Conservation (phyloP, 176 grass and related monocot species). For the Aechmea fasciata region DNA sequence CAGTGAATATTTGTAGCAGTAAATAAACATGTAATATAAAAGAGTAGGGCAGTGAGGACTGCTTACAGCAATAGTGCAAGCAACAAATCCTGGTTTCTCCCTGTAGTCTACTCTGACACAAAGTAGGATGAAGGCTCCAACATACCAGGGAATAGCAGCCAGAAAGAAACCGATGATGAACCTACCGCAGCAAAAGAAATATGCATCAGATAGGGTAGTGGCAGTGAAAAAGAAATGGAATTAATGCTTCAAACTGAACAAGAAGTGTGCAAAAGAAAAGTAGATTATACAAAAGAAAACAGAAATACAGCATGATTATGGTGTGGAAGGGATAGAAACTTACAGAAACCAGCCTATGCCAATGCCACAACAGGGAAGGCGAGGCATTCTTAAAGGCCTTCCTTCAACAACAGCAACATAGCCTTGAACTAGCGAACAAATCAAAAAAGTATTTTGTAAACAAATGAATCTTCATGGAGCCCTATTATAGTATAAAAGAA, state of each 20-base stretch:
- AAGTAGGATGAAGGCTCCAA: conserved; percentile 83
- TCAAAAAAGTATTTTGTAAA: not conserved
- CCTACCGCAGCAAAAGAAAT: conserved; percentile 35
- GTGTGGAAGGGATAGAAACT: conserved; percentile 20
- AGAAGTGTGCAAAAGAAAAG: not conserved
- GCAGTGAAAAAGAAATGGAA: conserved; percentile 10
- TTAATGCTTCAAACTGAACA: conserved; percentile 16
- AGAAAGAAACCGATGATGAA: conserved; percentile 88
- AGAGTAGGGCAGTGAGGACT: not conserved
- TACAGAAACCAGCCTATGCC: conserved; percentile 92
- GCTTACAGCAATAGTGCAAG: conserved; percentile 95
- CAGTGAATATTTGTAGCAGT: not conserved
- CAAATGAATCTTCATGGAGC: not conserved
- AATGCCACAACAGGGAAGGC: conserved; percentile 76
- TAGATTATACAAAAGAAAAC: not conserved
- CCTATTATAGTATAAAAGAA: too few relatives aligned
- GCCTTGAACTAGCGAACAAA: conserved; percentile 30
- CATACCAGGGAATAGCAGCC: conserved; percentile 91
- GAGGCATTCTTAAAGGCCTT: conserved; percentile 62
- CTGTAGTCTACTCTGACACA: conserved; percentile 68
- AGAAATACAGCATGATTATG: not conserved
- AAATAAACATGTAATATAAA: not conserved
- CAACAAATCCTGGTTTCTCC: conserved; percentile 91
- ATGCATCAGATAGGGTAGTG: conserved; percentile 1
- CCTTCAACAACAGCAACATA: conserved; percentile 82